Evolutionary conservation across 2,329 filamentous ascomycete genomes (phyloP).

Genomic region (Colletotrichum agaves): DNA sequence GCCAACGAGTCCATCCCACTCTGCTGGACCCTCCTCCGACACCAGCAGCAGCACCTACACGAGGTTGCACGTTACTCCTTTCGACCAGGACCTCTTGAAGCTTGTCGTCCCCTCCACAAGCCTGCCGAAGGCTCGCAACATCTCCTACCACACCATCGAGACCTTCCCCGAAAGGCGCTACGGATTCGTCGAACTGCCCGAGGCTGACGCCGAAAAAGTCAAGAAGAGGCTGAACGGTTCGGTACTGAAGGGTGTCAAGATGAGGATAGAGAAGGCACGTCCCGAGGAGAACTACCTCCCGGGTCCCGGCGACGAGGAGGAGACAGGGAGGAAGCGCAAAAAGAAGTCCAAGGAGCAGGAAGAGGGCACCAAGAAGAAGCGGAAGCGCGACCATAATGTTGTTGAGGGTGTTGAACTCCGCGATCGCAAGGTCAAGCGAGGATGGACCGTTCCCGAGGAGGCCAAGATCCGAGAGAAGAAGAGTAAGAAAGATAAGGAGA

Average conservation of each 20-base stretch:
- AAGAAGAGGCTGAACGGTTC: slow-evolving; percentile 91
- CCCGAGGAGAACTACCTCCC: slow-evolving; percentile 65
- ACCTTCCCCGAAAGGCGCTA: slow-evolving; percentile 92
- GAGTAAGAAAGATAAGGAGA: slow-evolving; percentile 56
- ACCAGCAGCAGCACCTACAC: slow-evolving; percentile 48
- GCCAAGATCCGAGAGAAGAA: slow-evolving; percentile 60
- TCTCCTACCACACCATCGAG: slow-evolving; percentile 88
- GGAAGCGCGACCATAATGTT: slow-evolving; percentile 62
- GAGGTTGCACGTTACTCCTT: slow-evolving; percentile 88
- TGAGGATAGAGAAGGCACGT: slow-evolving; percentile 84
- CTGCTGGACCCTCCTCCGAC: slow-evolving; percentile 27
- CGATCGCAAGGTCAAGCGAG: slow-evolving; percentile 83
- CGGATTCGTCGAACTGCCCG: slow-evolving; percentile 88
- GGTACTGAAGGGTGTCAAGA: slow-evolving; percentile 84
- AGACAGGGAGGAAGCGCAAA: slow-evolving; percentile 53
- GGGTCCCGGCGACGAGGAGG: slow-evolving; percentile 47
- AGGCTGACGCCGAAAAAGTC: slow-evolving; percentile 86
- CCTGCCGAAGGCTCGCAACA: slow-evolving; percentile 74
- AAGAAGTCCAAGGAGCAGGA: slow-evolving; percentile 49
- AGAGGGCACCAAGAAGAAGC: slow-evolving; percentile 56
- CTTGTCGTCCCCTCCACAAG: slow-evolving; percentile 77
- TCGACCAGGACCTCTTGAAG: slow-evolving; percentile 79
- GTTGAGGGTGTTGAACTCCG: slow-evolving; percentile 77
- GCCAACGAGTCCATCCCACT: slow-evolving; percentile 7
- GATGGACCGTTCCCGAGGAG: slow-evolving; percentile 80